Evolutionary conservation across 495 filamentous ascomycete species (phyloP).

Genomic region (Penicillium canescens): DNA sequence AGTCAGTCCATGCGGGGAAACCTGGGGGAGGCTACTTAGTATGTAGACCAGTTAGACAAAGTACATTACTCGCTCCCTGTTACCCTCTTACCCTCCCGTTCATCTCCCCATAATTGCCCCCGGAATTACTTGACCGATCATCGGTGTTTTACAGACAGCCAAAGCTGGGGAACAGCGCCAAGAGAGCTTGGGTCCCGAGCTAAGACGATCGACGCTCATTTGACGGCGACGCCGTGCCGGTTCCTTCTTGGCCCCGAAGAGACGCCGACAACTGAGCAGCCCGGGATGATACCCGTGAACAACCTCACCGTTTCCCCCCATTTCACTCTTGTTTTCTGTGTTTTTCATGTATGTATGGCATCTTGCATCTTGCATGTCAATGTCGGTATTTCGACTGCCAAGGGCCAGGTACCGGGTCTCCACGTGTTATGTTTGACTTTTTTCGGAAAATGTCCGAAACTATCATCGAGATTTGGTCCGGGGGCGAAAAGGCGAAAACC

Average conservation of each 20-base stretch:
- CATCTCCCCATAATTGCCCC: neutral
- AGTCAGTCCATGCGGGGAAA: constrained; percentile 13
- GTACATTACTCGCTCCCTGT: too few relatives aligned
- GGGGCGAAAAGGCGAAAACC: neutral
- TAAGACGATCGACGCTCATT: constrained; percentile 11
- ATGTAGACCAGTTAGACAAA: neutral
- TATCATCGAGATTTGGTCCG: too few relatives aligned
- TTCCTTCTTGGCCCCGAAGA: neutral
- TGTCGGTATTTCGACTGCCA: too few relatives aligned
- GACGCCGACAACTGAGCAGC: neutral
- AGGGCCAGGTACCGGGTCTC: too few relatives aligned
- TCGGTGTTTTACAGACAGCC: constrained; percentile 10
- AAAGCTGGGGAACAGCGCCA: constrained; percentile 18
- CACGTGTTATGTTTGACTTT: too few relatives aligned
- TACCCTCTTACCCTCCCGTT: too few relatives aligned
- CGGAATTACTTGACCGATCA: constrained; percentile 9
- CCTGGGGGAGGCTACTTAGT: constrained; percentile 1
- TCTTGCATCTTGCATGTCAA: too few relatives aligned
- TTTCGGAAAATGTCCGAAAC: too few relatives aligned
- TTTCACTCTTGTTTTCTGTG: too few relatives aligned
- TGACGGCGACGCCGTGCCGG: constrained; percentile 14
- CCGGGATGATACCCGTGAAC: too few relatives aligned
- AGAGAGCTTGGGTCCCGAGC: constrained; percentile 27
- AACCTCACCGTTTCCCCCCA: too few relatives aligned
- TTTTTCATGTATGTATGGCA: too few relatives aligned